Evolutionary conservation across 164 flowering plant species (phyloP), one percentile per base, ranked within the genome.

Genomic region (Litsea cubeba): DNA sequence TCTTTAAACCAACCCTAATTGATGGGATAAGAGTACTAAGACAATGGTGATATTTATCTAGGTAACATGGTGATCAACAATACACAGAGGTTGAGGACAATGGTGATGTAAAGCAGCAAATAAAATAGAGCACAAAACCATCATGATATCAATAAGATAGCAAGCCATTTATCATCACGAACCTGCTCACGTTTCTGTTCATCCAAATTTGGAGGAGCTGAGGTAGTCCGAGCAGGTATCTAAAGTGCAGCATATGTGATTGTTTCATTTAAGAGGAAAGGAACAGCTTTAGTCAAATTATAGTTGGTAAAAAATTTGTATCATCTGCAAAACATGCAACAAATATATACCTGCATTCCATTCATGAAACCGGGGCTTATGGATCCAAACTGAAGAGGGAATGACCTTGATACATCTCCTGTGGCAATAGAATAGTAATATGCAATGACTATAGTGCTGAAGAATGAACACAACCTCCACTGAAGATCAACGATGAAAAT

Each of bases 181-280:
- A 94, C 97, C 96, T 90, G 95, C 58, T 84, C 94, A n/a, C 84
- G 85, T 77, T 87, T 94, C 81, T 91, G 99, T 83, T 95, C 99
- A 81, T 93, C 96, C 84, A 95, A 75, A 81, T 91, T 91, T 30
- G 98, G 98, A 63, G 98, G 98, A 11, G 99, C 99, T 24, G 99
- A 95, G 82, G 86, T 95, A 25, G 98, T 95, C 71, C 98, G 88
- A 71, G 98, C 90, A 71, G 99, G 99, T 77, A 95, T 83, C 99
- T 95, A 72, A 79, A 0, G 79, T 0, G 50, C 69, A 46, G 24
- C 23, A 51, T n/a, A 17, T 22, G 51, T 58, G 46, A 4, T 18
- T 20, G 40, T 50, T 69, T 23, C 60, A 28, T 70, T 18, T 15
- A 62, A 28, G n/a, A 51, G 35, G 23, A 49, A 54, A 15, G 58